phyloP scores from a whole-genome alignment of 2,329 filamentous ascomycete species.

The Grosmannia clavigera region DNA sequence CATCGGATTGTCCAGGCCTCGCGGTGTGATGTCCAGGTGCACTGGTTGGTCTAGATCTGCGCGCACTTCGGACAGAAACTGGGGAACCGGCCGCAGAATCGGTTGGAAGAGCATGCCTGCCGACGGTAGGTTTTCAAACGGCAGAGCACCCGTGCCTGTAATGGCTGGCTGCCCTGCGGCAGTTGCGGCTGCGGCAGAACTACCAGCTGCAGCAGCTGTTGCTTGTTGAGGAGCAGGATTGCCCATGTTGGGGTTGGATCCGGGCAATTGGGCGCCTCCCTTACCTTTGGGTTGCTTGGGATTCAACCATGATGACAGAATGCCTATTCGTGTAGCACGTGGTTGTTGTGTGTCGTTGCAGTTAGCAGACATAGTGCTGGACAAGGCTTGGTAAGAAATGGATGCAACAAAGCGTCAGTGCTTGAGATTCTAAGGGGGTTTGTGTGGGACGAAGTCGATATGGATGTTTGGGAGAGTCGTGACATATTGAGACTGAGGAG shows the following conservation, averaged over 20 bases:
- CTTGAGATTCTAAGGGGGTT: not conserved
- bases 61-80: slow-evolving; percentile 5
- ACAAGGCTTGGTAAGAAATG: not conserved
- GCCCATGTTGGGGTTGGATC: too few species aligned
- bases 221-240: not conserved
- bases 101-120: not conserved
- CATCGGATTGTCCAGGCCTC: slow-evolving; percentile 6
- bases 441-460: too few species aligned
- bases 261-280: too few species aligned
- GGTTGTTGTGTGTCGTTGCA: not conserved
- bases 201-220: not conserved
- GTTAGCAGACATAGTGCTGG: not conserved
- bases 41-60: slow-evolving; percentile 4
- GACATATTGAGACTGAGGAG: not conserved
- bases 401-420: not conserved
- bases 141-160: not conserved
- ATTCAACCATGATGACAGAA: not conserved
- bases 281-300: too few species aligned
- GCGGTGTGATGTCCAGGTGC: not conserved
- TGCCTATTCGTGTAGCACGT: not conserved
- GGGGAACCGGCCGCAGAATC: not conserved
- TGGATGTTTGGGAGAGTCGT: too few species aligned
- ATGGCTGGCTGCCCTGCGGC: not conserved
- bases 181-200: not conserved
- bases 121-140: not conserved